Conservation (phyloP, 768 basidiomycete genomes). For the Mycena alexandri region DNA sequence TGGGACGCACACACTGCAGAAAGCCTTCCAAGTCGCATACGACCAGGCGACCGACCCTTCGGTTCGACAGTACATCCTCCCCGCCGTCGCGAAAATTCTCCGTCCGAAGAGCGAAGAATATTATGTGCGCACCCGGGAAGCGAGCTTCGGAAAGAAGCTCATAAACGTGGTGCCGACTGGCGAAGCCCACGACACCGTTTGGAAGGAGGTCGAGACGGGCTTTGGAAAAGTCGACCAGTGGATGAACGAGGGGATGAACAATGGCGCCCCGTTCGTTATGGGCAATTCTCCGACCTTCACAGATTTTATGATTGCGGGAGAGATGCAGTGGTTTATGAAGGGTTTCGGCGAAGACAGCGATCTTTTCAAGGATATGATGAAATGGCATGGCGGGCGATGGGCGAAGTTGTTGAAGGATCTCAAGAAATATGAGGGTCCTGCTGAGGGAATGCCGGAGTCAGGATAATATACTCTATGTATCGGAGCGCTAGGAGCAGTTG, state of each 20-base stretch:
- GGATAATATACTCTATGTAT: too few relatives aligned
- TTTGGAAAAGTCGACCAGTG: conserved; percentile 45
- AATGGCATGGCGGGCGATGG: conserved; percentile 58
- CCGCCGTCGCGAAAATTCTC: conserved; percentile 35
- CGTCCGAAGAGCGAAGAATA: conserved; percentile 46
- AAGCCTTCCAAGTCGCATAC: conserved; percentile 33
- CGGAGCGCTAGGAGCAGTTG: too few relatives aligned
- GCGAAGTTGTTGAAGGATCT: conserved; percentile 47
- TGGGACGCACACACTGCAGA: conserved; percentile 45
- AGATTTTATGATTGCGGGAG: conserved; percentile 50
- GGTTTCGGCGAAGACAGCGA: conserved; percentile 43
- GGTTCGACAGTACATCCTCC: conserved; percentile 29
- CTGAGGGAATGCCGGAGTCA: too few relatives aligned
- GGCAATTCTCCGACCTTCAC: conserved; percentile 51
- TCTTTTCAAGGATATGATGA: conserved; percentile 49
- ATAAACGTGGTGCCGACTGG: conserved; percentile 52
- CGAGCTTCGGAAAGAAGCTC: conserved; percentile 47
- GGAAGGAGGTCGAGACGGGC: conserved; percentile 45
- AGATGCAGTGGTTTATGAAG: conserved; percentile 51
- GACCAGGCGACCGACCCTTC: background rate
- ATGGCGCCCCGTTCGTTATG: conserved; percentile 48
- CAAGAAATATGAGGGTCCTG: conserved; percentile 45
- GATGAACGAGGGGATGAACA: conserved; percentile 47
- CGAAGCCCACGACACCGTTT: conserved; percentile 39
- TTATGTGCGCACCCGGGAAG: conserved; percentile 52